Evolutionary conservation across 352 stramenopile genomes (phyloP).

Genomic region (Pythium monospermum): DNA sequence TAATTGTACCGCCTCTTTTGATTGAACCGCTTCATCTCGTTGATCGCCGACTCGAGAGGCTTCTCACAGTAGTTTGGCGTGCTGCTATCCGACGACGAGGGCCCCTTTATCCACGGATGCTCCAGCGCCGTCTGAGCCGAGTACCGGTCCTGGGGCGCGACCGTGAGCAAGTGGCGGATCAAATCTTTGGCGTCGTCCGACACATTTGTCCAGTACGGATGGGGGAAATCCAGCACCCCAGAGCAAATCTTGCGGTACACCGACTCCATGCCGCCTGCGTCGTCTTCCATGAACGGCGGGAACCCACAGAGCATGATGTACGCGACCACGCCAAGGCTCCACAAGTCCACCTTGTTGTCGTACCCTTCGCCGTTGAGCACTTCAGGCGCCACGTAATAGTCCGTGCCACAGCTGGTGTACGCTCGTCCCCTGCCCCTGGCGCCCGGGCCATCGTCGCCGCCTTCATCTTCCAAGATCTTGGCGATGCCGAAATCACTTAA

Average conservation of each 20-base stretch:
- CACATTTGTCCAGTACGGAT: constrained; percentile 84
- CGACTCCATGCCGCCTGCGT: constrained; percentile 74
- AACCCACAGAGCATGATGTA: constrained; percentile 89
- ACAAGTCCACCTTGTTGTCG: constrained; percentile 85
- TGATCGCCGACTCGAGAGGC: constrained; percentile 73
- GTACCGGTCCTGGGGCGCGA: constrained; percentile 65
- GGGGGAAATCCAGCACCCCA: constrained; percentile 68
- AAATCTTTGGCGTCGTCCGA: constrained; percentile 82
- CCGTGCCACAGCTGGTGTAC: constrained; percentile 85
- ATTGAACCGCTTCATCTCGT: constrained; percentile 89
- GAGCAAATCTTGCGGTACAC: constrained; percentile 85
- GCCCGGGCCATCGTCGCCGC: constrained; percentile 60
- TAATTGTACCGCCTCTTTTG: constrained; percentile 85
- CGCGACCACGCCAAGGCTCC: constrained; percentile 81
- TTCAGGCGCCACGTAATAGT: constrained; percentile 87
- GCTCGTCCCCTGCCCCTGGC: constrained; percentile 61
- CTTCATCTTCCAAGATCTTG: constrained; percentile 79
- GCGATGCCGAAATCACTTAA: constrained; percentile 82
- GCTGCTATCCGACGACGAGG: no score
- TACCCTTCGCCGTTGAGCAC: constrained; percentile 83
- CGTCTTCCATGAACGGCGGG: constrained; percentile 78
- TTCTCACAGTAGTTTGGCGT: constrained; percentile 71
- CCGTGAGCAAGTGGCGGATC: constrained; percentile 75
- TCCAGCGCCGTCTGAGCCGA: constrained; percentile 63
- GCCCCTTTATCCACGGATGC: constrained; percentile 84